Conservation (phyloP, 192 early-diverging fungal species). For the Entrophospora sp. region DNA sequence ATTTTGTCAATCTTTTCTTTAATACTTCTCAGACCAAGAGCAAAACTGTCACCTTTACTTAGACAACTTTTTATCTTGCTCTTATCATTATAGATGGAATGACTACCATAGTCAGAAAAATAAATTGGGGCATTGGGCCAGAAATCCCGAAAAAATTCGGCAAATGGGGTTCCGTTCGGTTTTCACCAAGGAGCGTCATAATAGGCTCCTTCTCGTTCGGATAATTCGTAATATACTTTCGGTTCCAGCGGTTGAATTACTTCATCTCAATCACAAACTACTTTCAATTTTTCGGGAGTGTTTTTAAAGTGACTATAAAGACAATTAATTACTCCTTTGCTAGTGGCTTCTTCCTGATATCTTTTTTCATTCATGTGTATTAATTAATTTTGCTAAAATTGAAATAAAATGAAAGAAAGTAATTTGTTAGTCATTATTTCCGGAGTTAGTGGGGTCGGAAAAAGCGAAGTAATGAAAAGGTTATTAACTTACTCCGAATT, state of each 20-base stretch:
- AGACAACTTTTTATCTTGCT: background rate
- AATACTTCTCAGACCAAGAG: background rate
- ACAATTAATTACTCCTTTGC: too few relatives aligned
- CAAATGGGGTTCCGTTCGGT: slow-evolving; percentile 10
- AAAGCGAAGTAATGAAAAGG: background rate
- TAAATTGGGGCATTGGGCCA: slow-evolving; percentile 4
- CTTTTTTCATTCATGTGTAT: background rate
- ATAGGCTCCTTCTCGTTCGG: too few relatives aligned
- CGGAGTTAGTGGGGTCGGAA: background rate
- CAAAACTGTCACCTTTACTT: background rate
- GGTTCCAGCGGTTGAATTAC: too few relatives aligned
- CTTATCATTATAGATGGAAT: slow-evolving; percentile 8
- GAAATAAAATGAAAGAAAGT: background rate
- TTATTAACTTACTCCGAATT: slow-evolving; percentile 1
- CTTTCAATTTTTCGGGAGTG: too few relatives aligned
- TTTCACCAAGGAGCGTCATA: slow-evolving; percentile 6
- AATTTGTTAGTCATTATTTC: background rate
- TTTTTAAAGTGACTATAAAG: too few relatives aligned
- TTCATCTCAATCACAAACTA: too few relatives aligned
- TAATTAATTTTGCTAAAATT: background rate
- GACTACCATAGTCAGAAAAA: slow-evolving; percentile 11
- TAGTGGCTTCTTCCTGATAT: too few relatives aligned
- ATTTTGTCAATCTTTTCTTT: background rate
- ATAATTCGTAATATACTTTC: too few relatives aligned
- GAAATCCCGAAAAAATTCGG: slow-evolving; percentile 6